These are phyloP conservation scores for Mortierella sp. DNA, from an alignment of 371 early-diverging fungal genomes.

Conservation along the genomic window DNA sequence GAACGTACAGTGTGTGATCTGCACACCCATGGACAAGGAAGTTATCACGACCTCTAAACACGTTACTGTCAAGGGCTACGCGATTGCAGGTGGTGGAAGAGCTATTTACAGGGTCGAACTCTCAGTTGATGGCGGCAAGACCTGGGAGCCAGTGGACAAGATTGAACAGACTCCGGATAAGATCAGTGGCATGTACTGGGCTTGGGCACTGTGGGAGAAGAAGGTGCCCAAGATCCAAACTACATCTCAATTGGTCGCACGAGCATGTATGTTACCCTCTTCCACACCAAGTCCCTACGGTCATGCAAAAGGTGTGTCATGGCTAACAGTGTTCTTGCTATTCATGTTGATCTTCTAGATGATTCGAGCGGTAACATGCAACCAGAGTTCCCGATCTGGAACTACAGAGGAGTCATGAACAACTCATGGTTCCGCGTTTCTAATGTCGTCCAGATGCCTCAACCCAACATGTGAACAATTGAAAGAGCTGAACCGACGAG, in stretches of 20 bases:
- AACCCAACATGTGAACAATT: constrained; percentile 23
- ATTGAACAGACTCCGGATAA: constrained; percentile 33
- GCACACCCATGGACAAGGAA: constrained; percentile 59
- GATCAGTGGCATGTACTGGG: constrained; percentile 67
- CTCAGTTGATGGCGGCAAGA: constrained; percentile 83
- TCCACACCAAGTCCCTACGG: not conserved
- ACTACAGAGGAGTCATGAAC: constrained; percentile 87
- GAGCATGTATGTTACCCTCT: constrained; percentile 68
- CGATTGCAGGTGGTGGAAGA: constrained; percentile 70
- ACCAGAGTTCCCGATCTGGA: constrained; percentile 84
- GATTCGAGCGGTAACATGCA: constrained; percentile 83
- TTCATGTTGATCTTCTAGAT: constrained; percentile 47
- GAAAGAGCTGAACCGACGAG: too few species aligned
- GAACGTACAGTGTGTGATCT: constrained; percentile 76
- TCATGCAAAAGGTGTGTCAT: not conserved
- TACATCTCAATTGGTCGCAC: constrained; percentile 62
- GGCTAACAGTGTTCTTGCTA: not conserved
- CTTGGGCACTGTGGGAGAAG: constrained; percentile 83
- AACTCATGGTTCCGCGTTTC: constrained; percentile 71
- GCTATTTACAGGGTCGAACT: constrained; percentile 84
- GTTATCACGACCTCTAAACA: constrained; percentile 19
- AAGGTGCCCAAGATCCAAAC: constrained; percentile 53
- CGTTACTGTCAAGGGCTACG: constrained; percentile 69
- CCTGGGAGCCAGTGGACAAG: constrained; percentile 76
- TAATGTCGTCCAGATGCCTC: constrained; percentile 28